These are phyloP conservation scores for Trichophyton schoenleinii DNA, from an alignment of 2,329 filamentous ascomycete genomes.

Conservation along the genomic window DNA sequence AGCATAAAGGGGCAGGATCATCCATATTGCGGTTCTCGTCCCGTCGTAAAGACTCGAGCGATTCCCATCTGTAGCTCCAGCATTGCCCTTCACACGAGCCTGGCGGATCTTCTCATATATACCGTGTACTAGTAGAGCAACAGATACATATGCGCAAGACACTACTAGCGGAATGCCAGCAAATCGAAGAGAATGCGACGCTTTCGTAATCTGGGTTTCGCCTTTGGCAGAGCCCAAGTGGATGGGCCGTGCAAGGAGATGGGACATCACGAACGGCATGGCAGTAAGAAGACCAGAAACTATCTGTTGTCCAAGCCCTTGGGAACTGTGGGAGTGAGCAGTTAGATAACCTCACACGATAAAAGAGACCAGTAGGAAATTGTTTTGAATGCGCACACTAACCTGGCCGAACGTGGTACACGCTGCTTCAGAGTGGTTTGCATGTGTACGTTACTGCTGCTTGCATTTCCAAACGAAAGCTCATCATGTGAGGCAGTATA, in stretches of 20 bases:
- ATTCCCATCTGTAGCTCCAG: background rate
- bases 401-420: background rate
- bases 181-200: background rate
- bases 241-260: background rate
- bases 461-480: background rate
- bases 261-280: background rate
- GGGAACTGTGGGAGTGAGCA: background rate
- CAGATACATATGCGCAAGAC: background rate
- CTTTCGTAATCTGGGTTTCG: background rate
- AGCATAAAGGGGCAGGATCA: constrained; percentile 45
- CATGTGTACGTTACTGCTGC: background rate
- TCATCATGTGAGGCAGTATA: background rate
- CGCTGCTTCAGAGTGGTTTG: background rate
- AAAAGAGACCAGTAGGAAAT: no score
- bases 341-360: no score
- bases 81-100: background rate
- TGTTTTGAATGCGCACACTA: no score
- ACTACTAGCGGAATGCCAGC: background rate
- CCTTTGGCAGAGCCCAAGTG: background rate
- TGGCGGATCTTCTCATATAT: background rate
- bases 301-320: background rate
- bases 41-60: background rate
- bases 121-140: background rate
- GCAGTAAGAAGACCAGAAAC: background rate
- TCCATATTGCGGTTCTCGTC: constrained; percentile 27